phyloP scores from a whole-genome alignment of 1,284 basidiomycete species.

The Leccinum solheimii region DNA sequence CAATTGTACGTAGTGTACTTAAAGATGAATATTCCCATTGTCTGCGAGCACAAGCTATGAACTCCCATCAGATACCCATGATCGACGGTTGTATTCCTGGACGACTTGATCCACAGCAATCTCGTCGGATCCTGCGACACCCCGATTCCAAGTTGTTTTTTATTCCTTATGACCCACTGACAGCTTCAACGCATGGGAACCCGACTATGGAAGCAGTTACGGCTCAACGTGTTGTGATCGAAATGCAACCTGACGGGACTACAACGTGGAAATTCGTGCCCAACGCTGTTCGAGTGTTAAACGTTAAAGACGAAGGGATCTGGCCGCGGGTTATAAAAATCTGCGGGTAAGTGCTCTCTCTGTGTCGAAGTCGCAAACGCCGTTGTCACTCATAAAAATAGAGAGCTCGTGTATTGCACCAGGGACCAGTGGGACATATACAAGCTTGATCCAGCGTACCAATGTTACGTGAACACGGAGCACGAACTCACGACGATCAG shows the following conservation, averaged over 20 bases:
- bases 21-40: background rate
- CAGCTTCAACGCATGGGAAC: background rate
- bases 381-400: background rate
- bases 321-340: background rate
- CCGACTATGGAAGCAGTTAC: background rate
- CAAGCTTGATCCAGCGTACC: constrained; percentile 2
- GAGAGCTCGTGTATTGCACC: background rate
- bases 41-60: background rate
- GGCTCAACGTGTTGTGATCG: background rate
- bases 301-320: background rate
- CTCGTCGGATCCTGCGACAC: background rate
- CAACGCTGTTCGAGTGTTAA: background rate
- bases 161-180: background rate
- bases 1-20: background rate
- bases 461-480: constrained; percentile 1
- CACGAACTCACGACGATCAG: background rate
- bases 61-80: background rate
- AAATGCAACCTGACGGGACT: background rate
- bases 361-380: background rate
- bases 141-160: background rate
- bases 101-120: background rate
- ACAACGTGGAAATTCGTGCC: background rate
- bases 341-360: background rate
- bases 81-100: background rate
- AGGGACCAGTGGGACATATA: constrained; percentile 10